These are phyloP conservation scores for Aspergillus haitiensis DNA, from an alignment of 495 filamentous ascomycete genomes.

Conservation along the genomic window DNA sequence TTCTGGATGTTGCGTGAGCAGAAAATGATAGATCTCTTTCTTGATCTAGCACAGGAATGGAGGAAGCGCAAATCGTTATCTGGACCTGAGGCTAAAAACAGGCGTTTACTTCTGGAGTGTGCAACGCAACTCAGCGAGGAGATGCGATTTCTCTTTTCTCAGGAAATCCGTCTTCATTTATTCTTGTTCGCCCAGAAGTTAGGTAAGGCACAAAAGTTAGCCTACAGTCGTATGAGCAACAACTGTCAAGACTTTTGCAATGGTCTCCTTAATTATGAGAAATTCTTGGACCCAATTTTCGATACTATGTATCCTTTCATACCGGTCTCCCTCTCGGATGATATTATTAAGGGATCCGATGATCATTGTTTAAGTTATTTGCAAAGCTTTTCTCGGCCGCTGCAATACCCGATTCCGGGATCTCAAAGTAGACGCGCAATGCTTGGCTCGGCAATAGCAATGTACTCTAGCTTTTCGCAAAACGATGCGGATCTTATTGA, in stretches of 20 bases:
- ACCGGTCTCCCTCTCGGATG: conserved; percentile 5
- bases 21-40: neutral
- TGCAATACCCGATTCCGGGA: conserved; percentile 11
- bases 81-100: conserved; percentile 1
- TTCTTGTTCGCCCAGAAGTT: conserved; percentile 6
- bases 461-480: conserved; percentile 15
- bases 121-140: neutral
- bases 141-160: neutral
- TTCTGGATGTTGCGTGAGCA: neutral
- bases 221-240: conserved; percentile 14
- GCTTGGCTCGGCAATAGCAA: conserved; percentile 14
- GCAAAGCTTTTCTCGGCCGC: conserved; percentile 10
- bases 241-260: conserved; percentile 18
- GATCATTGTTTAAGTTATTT: conserved; percentile 9
- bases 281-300: conserved; percentile 5
- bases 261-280: conserved; percentile 8
- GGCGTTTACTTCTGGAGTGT: neutral
- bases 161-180: conserved; percentile 2
- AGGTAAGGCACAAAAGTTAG: conserved; percentile 14
- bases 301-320: conserved; percentile 11
- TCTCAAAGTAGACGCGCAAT: conserved; percentile 6
- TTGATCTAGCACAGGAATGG: neutral
- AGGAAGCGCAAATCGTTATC: neutral
- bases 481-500: conserved; percentile 16
- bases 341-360: neutral